Base-by-base conservation (phyloP, 108 stramenopile genomes). In the Fistulifera pelliculosa region DNA sequence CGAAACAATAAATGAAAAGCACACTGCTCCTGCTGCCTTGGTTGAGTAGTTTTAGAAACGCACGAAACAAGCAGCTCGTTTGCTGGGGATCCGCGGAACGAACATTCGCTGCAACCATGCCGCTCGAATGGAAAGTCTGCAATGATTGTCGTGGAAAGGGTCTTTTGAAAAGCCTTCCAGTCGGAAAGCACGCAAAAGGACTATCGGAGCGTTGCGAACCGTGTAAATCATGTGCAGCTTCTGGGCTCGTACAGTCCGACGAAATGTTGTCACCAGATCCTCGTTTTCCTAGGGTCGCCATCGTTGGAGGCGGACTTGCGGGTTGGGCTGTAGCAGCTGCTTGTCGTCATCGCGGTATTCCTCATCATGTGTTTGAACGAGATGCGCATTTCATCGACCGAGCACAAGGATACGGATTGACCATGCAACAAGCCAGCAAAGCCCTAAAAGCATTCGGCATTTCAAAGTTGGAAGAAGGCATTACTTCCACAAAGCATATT, bases 371-470 rank as follows among this genome's bases (percentile, higher is more conserved):
- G 8, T 84, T 70, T 62, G 94, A 95, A 58, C 68, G 79, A n/a
- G 94, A 95, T 60, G 42, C 52, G 22, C 62, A 70, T 22, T 87
- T 85, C 49, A 61, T 59, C 35, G 74, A 84, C 47, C 75, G 93
- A 42, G 53, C 49, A 4, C 87, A 89, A 58, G 62, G 86, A 18
- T 95, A 95, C 56, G 94, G 89, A 10, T 62, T 95, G 16, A 95
- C 94, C 1, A 71, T 95, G 69, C 94, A 95, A 61, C 94, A 94
- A 65, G 93, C 85, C 18, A 62, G 70, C 18, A 65, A 76, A 28
- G 88, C 90, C 16, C 54, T 94, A 42, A 58, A 61, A 41, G 58
- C 66, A 14, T 66, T 94, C 19, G 87, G 88, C 12, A 60, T 76
- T 47, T 13, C 27, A 12, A 52, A 60, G 28, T 25, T 56, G 16